A percentile compares a stretch with the other conserved stretches of the same genome.
These are phyloP conservation scores for Asclepias syriaca DNA, from an alignment of 257 asterid species.

Conservation along the genomic window DNA sequence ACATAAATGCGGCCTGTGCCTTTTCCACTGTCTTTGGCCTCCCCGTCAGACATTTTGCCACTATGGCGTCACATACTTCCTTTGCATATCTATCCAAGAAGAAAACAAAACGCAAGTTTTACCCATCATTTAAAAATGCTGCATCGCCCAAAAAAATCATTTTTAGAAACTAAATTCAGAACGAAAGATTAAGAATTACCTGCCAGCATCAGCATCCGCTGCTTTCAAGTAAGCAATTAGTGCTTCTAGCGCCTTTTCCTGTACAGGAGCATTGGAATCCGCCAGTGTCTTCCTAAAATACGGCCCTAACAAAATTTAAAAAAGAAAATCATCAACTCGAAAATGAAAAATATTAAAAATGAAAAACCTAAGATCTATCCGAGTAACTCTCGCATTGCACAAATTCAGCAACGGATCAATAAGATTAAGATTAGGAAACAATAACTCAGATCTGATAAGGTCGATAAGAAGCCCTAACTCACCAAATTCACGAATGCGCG, in stretches of 20 bases:
- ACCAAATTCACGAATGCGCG: conserved; percentile 94
- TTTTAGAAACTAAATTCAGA: conserved; percentile 3
- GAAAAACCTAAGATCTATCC: conserved; percentile 32
- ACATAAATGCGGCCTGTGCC: conserved; percentile 77
- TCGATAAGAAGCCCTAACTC: conserved; percentile 27
- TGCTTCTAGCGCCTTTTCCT: conserved; percentile 97
- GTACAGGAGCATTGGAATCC: conserved; percentile 96
- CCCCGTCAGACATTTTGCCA: conserved; percentile 91
- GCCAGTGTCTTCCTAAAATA: conserved; percentile 79
- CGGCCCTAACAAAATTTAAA: conserved; percentile 40
- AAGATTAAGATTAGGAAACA: conserved; percentile 20
- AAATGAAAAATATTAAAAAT: conserved; percentile 13
- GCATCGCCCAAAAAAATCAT: not conserved
- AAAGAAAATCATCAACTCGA: conserved; percentile 7
- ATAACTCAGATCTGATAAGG: conserved; percentile 45
- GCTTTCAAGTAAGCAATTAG: conserved; percentile 87
- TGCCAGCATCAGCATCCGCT: conserved; percentile 92
- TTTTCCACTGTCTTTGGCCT: conserved; percentile 98
- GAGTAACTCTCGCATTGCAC: conserved; percentile 29
- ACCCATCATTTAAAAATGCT: conserved; percentile 2
- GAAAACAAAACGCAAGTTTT: conserved; percentile 9
- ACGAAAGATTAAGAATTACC: conserved; percentile 37
- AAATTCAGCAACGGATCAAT: conserved; percentile 29
- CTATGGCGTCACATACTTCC: conserved; percentile 94
- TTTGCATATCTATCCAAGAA: conserved; percentile 55